Percentiles rank a stretch among this genome's conserved stretches.
These are phyloP conservation scores for Teratosphaeria pseudoeucalypti DNA, from an alignment of 2,329 filamentous ascomycete genomes.

Conservation along the genomic window DNA sequence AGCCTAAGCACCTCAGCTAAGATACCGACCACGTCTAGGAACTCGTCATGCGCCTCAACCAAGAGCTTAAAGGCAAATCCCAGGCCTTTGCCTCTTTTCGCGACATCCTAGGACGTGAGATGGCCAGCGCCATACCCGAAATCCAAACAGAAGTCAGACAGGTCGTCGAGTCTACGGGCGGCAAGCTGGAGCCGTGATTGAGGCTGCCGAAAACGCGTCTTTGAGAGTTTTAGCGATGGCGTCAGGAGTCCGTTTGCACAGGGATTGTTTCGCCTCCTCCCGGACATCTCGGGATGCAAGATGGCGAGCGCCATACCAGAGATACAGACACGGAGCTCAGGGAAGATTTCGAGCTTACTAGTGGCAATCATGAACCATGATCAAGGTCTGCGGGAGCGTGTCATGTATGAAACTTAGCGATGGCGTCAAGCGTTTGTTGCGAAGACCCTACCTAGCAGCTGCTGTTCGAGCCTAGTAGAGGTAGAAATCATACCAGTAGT, in stretches of 20 bases:
- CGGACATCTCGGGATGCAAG: slow-evolving; percentile 49
- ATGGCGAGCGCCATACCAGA: slow-evolving; percentile 50
- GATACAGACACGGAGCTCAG: slow-evolving; percentile 40
- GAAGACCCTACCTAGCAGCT: too few relatives aligned
- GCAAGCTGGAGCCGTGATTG: slow-evolving; percentile 8
- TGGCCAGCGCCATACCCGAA: slow-evolving; percentile 49
- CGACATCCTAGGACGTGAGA: slow-evolving; percentile 48
- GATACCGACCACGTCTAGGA: slow-evolving; percentile 26
- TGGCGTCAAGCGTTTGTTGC: not conserved
- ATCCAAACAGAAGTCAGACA: slow-evolving; percentile 41
- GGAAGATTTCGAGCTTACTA: slow-evolving; percentile 37
- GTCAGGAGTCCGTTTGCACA: not conserved
- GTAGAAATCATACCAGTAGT: not conserved
- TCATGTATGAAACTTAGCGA: not conserved
- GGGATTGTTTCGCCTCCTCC: slow-evolving; percentile 39
- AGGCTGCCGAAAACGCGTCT: not conserved
- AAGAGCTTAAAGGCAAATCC: slow-evolving; percentile 50
- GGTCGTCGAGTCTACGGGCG: slow-evolving; percentile 38
- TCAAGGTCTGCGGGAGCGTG: not conserved
- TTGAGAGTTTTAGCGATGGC: not conserved
- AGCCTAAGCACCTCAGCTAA: not conserved
- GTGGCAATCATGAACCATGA: slow-evolving; percentile 18
- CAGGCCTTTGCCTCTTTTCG: slow-evolving; percentile 50
- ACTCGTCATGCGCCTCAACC: slow-evolving; percentile 51
- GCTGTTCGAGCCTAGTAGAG: not conserved